Conservation (phyloP, 1,284 basidiomycete species). For the Vanrija sp. region DNA sequence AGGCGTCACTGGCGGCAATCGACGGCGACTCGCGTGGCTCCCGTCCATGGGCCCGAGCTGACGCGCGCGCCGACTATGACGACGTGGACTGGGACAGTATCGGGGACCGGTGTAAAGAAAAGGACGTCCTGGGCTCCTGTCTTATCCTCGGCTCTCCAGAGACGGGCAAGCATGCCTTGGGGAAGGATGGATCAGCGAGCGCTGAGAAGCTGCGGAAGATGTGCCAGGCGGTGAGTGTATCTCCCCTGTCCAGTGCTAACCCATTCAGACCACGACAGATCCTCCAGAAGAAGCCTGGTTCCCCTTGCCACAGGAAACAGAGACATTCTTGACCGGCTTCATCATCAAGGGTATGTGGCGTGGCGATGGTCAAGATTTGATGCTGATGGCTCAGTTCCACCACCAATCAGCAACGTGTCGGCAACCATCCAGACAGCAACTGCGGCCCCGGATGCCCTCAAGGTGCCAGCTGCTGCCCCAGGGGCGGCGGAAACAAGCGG, state of each 20-base stretch:
- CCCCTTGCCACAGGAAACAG: constrained; percentile 8
- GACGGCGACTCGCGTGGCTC: constrained; percentile 13
- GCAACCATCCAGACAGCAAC: background rate
- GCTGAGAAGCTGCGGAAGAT: constrained; percentile 20
- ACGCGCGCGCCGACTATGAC: constrained; percentile 15
- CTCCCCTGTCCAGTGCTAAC: background rate
- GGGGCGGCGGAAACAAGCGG: background rate
- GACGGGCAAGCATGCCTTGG: background rate
- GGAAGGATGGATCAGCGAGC: constrained; percentile 11
- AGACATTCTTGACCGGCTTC: constrained; percentile 12
- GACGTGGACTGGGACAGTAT: constrained; percentile 19
- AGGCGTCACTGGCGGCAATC: constrained; percentile 10
- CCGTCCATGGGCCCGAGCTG: constrained; percentile 11
- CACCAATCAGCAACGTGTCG: background rate
- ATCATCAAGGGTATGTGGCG: constrained; percentile 9
- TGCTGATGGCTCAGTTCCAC: background rate
- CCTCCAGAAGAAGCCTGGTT: constrained; percentile 13
- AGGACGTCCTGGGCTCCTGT: constrained; percentile 17
- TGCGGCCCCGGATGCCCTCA: background rate
- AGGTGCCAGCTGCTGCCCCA: background rate
- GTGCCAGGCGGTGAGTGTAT: constrained; percentile 14
- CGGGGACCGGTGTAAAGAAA: constrained; percentile 15
- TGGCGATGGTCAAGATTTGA: background rate
- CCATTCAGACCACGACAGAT: constrained; percentile 4
- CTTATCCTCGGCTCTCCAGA: constrained; percentile 14